Evolutionary conservation across 495 filamentous ascomycete genomes (phyloP).

Genomic region (Sabuloglossum arenarium): DNA sequence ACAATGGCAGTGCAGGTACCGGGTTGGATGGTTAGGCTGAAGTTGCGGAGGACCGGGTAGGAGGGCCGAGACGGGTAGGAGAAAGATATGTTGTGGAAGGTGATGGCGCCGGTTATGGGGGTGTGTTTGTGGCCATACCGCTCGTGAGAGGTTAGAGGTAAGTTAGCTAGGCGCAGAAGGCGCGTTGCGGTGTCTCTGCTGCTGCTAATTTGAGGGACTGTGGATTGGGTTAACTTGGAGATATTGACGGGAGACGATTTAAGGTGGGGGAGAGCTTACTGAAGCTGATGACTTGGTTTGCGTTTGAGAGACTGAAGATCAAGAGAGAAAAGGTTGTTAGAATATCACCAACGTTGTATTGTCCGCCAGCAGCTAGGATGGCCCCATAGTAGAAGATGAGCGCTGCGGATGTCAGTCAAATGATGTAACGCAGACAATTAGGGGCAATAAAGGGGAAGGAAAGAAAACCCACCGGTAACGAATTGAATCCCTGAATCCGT

Average conservation of each 20-base stretch:
- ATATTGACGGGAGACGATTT: not conserved
- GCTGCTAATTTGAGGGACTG: constrained; percentile 59
- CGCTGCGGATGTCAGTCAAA: constrained; percentile 24
- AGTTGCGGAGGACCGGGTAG: constrained; percentile 29
- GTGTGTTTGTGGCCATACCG: constrained; percentile 24
- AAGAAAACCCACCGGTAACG: constrained; percentile 29
- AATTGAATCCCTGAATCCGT: constrained; percentile 50
- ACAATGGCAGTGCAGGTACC: constrained; percentile 55
- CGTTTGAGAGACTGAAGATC: constrained; percentile 58
- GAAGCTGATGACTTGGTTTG: constrained; percentile 42
- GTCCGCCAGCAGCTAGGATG: constrained; percentile 28
- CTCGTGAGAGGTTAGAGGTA: constrained; percentile 45
- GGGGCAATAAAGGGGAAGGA: not conserved
- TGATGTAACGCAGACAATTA: too few species aligned
- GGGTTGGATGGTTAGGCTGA: constrained; percentile 36
- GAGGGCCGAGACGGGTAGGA: constrained; percentile 40
- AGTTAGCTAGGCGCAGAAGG: constrained; percentile 48
- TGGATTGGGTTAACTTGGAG: not conserved
- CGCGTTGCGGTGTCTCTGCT: constrained; percentile 50
- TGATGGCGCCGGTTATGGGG: constrained; percentile 34
- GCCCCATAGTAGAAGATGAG: constrained; percentile 73
- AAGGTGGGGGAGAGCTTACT: constrained; percentile 20
- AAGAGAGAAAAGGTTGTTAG: constrained; percentile 64
- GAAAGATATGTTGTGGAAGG: constrained; percentile 38
- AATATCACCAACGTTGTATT: constrained; percentile 32